Conservation (phyloP, 164 flowering plant genomes). For the Platanus orientalis region DNA sequence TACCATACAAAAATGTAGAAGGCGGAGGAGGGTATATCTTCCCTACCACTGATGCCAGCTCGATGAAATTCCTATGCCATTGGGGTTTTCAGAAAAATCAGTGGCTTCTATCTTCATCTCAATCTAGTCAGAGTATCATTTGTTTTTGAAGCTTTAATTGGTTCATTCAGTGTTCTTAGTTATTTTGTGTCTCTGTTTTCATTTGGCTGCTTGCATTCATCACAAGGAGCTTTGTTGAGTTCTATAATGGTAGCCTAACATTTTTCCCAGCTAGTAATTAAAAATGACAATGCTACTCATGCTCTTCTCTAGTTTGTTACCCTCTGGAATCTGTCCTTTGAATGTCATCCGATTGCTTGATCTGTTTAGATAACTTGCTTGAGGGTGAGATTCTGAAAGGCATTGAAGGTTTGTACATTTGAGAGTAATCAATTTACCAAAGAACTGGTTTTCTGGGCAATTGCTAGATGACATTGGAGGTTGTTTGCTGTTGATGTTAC, state of each 20-base stretch:
- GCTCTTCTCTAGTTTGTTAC: conserved; percentile 56
- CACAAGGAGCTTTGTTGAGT: neutral
- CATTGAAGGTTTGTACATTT: conserved; percentile 43
- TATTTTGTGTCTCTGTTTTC: neutral
- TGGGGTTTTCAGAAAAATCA: too few species aligned
- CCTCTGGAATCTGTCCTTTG: conserved; percentile 62
- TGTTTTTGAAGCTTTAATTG: neutral
- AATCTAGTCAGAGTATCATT: too few species aligned
- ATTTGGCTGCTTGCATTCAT: neutral
- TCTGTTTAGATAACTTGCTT: conserved; percentile 63
- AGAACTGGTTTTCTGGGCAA: conserved; percentile 55
- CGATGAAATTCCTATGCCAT: too few species aligned
- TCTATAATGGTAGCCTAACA: conserved; percentile 13
- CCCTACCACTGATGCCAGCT: too few species aligned
- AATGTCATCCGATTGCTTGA: conserved; percentile 60
- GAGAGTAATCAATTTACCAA: conserved; percentile 43
- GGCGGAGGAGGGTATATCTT: too few species aligned
- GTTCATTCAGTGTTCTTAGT: neutral
- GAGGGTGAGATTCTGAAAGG: conserved; percentile 70
- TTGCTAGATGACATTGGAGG: conserved; percentile 73
- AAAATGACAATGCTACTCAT: conserved; percentile 15
- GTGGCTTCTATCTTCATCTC: too few species aligned
- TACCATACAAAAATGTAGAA: too few species aligned
- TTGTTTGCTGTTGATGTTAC: conserved; percentile 45
- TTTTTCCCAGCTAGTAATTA: neutral